phyloP scores from a whole-genome alignment of 352 stramenopile genomes.

The Hyaloperonospora arabidopsidis region DNA sequence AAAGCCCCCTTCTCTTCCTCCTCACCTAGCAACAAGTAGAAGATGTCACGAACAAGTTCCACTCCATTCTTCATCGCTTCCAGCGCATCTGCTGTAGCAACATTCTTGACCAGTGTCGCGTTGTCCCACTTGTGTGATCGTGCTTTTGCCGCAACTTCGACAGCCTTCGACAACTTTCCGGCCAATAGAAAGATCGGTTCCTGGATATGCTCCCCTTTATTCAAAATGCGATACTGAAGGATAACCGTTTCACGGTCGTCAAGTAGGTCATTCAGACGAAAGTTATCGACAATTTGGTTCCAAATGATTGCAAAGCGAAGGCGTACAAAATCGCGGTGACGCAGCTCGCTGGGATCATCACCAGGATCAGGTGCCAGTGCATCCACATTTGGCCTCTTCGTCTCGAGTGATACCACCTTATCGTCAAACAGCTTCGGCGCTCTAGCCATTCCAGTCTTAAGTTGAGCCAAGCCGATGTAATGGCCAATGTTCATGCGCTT shows the following conservation, averaged over 20 bases:
- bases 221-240: conserved; percentile 72
- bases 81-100: conserved; percentile 51
- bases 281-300: conserved; percentile 84
- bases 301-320: conserved; percentile 81
- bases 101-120: conserved; percentile 44
- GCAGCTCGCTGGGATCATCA: conserved; percentile 16
- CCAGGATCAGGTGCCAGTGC: conserved; percentile 10
- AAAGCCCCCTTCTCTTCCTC: conserved; percentile 42
- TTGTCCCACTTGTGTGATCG: conserved; percentile 41
- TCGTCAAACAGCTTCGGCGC: conserved; percentile 63
- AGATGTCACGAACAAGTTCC: conserved; percentile 55
- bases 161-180: conserved; percentile 58
- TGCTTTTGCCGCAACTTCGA: conserved; percentile 50
- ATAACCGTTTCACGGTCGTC: conserved; percentile 82
- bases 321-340: conserved; percentile 44
- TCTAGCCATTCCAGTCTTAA: conserved; percentile 53
- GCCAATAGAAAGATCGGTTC: conserved; percentile 78
- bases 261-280: conserved; percentile 74
- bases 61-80: conserved; percentile 54
- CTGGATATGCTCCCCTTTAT: conserved; percentile 59
- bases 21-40: conserved; percentile 57
- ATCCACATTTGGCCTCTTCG: conserved; percentile 28
- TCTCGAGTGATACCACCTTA: conserved; percentile 45
- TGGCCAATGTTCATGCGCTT: conserved; percentile 70
- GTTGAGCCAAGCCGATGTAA: conserved; percentile 52